Percentiles rank a stretch among this genome's conserved stretches.
These are phyloP conservation scores for Golubevia sp. DNA, from an alignment of 1,284 basidiomycete species.

Conservation along the genomic window DNA sequence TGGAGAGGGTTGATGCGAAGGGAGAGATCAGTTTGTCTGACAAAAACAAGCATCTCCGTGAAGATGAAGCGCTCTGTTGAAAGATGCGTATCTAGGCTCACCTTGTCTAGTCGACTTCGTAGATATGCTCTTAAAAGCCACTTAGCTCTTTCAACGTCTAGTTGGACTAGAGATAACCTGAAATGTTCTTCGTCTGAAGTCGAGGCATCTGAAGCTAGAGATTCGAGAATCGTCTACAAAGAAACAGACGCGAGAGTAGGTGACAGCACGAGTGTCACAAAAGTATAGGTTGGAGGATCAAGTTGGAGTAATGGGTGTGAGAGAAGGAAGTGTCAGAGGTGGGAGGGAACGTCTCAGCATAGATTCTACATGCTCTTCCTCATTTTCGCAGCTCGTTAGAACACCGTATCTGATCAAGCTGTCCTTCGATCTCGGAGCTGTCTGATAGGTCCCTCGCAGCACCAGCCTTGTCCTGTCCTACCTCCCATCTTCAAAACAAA, in stretches of 20 bases:
- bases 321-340: not conserved
- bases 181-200: slow-evolving; percentile 47
- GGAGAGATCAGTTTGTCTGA: too few species aligned
- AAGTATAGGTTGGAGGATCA: not conserved
- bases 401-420: too few species aligned
- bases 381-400: too few species aligned
- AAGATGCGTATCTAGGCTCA: too few species aligned
- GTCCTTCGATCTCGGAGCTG: too few species aligned
- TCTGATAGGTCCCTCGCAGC: too few species aligned
- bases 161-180: slow-evolving; percentile 48
- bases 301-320: not conserved
- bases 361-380: too few species aligned
- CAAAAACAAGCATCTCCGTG: too few species aligned
- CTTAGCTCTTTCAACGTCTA: slow-evolving; percentile 50
- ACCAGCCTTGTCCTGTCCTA: too few species aligned
- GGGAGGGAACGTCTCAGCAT: too few species aligned
- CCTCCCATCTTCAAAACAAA: too few species aligned
- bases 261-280: not conserved
- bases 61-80: too few species aligned
- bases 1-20: not conserved
- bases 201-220: slow-evolving; percentile 2
- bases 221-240: slow-evolving; percentile 5
- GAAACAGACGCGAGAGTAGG: not conserved
- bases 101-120: slow-evolving; percentile 32
- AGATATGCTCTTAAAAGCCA: slow-evolving; percentile 50